Evolutionary conservation across 306 rosid genomes (phyloP), one percentile per base, ranked within the genome.

Genomic region (Geum urbanum): DNA sequence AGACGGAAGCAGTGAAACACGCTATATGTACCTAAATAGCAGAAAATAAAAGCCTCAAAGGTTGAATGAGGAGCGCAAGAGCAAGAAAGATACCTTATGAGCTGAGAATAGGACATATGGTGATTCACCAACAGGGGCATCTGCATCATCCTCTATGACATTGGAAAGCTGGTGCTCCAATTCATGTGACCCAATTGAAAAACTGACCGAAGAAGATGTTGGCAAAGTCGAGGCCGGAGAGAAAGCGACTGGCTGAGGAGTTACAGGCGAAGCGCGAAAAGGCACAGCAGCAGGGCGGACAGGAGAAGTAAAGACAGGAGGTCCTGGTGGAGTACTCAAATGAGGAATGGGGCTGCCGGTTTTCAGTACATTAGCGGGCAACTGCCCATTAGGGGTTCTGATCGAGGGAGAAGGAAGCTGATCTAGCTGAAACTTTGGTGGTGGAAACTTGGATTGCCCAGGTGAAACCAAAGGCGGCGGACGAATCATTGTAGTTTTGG

Each of bases 281-380:
- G 99, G 99, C 55, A 87, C 88, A 7, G 96, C 96, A 10, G 99
- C 95, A 0, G 99, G 99, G 45, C 96, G 84, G n/a, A 94, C 97
- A 14, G 99, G 99, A 3, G 92, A 88, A 18, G 91, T 79, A 66
- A 94, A 94, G 20, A 94, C 91, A 57, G 99, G 99, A 56, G 99
- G 99, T 20, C 99, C 97, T 5, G 99, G 99, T 57, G 97, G 99
- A 59, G 96, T 94, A 75, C 99, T 94, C 83, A 94, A 20, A 73
- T 87, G 95, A 83, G 96, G 87, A 75, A 80, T 73, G 16, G 91
- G 86, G 80, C 89, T 85, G 69, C 87, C 91, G 46, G 80, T 73
- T 81, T 80, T 73, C 77, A 83, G 73, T 37, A 89, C 96, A 82
- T 86, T 92, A 61, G 84, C 85, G 1, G 95, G 89, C 39, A 96